Percentiles rank a stretch among this genome's conserved stretches.
phyloP scores from a whole-genome alignment of 768 basidiomycete species.

The Kwoniella heveanensis region DNA sequence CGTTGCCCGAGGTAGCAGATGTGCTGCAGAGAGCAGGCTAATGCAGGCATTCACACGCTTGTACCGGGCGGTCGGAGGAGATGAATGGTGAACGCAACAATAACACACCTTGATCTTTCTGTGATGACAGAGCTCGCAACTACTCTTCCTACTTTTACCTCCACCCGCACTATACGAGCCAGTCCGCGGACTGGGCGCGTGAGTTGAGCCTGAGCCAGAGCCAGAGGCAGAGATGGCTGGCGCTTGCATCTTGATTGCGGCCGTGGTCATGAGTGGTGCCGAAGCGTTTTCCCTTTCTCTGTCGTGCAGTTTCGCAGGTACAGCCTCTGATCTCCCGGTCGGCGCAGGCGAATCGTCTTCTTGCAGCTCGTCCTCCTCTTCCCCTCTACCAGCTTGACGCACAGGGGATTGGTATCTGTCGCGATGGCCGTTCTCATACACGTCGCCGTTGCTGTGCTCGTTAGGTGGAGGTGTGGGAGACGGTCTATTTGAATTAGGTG shows the following conservation, averaged over 20 bases:
- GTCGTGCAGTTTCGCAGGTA: not conserved
- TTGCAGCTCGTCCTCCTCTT: constrained; percentile 13
- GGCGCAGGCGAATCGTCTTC: constrained; percentile 4
- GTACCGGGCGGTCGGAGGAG: too few species aligned
- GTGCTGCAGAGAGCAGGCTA: too few species aligned
- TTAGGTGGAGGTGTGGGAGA: not conserved
- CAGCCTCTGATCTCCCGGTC: not conserved
- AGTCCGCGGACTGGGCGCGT: constrained; percentile 11
- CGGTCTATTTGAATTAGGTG: not conserved
- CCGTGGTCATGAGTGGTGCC: constrained; percentile 9
- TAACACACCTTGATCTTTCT: constrained; percentile 44
- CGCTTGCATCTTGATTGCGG: constrained; percentile 2
- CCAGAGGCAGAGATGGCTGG: constrained; percentile 3
- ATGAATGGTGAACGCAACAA: not conserved
- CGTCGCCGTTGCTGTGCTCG: not conserved
- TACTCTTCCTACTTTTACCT: constrained; percentile 45
- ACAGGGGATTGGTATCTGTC: constrained; percentile 1
- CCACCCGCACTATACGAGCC: constrained; percentile 9
- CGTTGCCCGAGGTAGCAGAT: too few species aligned
- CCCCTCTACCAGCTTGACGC: constrained; percentile 1
- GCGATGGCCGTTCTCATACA: not conserved
- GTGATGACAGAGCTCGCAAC: constrained; percentile 44
- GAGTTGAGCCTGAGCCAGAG: constrained; percentile 4
- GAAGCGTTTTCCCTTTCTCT: not conserved
- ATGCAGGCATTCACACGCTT: too few species aligned